A percentile compares a stretch with the other conserved stretches of the same genome.
Conservation (phyloP, 257 asterid genomes). For the Solanum megistacrolobum region DNA sequence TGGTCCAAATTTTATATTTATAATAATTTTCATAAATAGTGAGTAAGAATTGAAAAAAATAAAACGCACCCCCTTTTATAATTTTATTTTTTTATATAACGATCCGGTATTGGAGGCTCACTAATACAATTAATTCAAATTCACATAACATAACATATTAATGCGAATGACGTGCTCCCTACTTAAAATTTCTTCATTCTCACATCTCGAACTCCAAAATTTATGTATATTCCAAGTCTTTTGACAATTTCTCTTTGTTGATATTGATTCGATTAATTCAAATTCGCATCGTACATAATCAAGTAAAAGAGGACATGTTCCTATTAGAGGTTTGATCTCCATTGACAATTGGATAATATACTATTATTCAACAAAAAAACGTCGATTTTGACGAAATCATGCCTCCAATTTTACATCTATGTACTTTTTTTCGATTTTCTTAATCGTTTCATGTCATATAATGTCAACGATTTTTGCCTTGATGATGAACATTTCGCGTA, state of each 20-base stretch:
- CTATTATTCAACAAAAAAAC: not conserved
- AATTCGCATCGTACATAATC: not conserved
- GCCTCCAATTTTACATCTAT: not conserved
- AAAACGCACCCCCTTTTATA: not conserved
- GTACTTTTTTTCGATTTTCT: conserved; percentile 29
- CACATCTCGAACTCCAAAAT: not conserved
- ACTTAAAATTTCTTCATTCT: not conserved
- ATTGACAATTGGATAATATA: not conserved
- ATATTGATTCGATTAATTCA: not conserved
- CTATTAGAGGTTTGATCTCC: not conserved
- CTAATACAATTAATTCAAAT: not conserved
- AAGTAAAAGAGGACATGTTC: not conserved
- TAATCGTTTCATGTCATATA: conserved; percentile 37
- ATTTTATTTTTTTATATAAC: no score
- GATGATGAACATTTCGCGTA: conserved; percentile 27
- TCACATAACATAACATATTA: not conserved
- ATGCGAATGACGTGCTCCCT: not conserved
- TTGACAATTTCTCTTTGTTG: not conserved
- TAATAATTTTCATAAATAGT: not conserved
- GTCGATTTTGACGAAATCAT: not conserved
- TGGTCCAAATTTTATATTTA: not conserved
- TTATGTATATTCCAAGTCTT: no score
- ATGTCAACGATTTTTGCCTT: conserved; percentile 31
- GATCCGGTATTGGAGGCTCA: accelerated
- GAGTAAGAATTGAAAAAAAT: no score